Evolutionary conservation across 164 flowering plant genomes (phyloP).

Genomic region (Warburgia ugandensis): DNA sequence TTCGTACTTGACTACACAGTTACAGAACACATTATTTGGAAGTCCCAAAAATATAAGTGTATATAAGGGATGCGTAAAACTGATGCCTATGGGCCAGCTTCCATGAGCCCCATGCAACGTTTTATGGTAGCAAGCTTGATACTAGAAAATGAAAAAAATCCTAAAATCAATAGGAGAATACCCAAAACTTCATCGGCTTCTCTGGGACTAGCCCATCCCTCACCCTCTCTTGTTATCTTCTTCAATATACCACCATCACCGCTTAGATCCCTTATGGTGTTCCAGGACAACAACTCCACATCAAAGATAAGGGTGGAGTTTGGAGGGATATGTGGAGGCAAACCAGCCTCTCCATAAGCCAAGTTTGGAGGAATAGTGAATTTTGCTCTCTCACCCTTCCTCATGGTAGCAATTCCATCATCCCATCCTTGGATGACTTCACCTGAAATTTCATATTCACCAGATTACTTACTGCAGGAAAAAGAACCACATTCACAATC

Average conservation of each 20-base stretch:
- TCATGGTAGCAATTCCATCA: conserved; percentile 54
- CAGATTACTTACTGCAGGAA: background rate
- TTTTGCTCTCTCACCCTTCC: conserved; percentile 48
- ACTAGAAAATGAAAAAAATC: background rate
- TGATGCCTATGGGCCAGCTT: too few relatives aligned
- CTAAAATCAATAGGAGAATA: conserved; percentile 6
- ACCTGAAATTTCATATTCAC: conserved; percentile 18
- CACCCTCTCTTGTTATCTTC: conserved; percentile 38
- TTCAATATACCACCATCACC: conserved; percentile 51
- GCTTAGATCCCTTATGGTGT: conserved; percentile 35
- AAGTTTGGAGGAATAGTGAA: conserved; percentile 42
- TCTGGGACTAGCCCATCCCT: conserved; percentile 44
- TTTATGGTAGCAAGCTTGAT: too few relatives aligned
- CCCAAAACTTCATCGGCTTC: conserved; percentile 49
- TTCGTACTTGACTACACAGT: conserved; percentile 39
- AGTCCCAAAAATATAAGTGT: background rate
- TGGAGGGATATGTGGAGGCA: conserved; percentile 38
- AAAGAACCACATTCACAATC: too few relatives aligned
- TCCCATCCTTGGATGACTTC: conserved; percentile 57
- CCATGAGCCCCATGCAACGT: too few relatives aligned
- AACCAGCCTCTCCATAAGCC: conserved; percentile 46
- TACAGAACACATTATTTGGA: background rate
- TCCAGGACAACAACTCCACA: conserved; percentile 48
- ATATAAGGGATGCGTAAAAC: too few relatives aligned
- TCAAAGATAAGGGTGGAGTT: conserved; percentile 36